phyloP scores from a whole-genome alignment of 2,329 filamentous ascomycete genomes.

The Sphaerulina populicola region DNA sequence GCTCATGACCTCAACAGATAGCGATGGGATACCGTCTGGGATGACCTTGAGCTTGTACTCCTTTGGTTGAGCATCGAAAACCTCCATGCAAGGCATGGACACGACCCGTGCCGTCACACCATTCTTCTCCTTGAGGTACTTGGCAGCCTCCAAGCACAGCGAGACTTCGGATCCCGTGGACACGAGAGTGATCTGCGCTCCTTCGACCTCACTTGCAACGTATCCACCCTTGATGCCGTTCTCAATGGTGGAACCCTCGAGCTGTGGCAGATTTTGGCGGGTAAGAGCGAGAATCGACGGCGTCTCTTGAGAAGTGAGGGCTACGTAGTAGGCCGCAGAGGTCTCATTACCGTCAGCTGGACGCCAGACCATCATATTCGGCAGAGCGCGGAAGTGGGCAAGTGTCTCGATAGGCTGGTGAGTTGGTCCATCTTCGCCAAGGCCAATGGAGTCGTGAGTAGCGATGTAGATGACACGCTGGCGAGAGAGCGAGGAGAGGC shows the following conservation, averaged over 20 bases:
- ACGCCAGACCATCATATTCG: slow-evolving; percentile 99
- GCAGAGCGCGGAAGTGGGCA: slow-evolving; percentile 94
- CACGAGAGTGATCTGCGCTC: slow-evolving; percentile 78
- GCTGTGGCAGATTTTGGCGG: slow-evolving; percentile 95
- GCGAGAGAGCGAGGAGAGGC: slow-evolving; percentile 85
- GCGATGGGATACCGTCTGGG: slow-evolving; percentile 82
- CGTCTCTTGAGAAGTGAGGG: slow-evolving; percentile 79
- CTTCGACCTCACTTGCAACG: slow-evolving; percentile 73
- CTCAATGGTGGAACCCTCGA: slow-evolving; percentile 87
- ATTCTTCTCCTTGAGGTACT: slow-evolving; percentile 82
- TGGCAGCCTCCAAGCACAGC: slow-evolving; percentile 86
- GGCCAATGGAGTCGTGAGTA: slow-evolving; percentile 97
- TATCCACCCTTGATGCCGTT: slow-evolving; percentile 92
- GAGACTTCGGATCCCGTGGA: slow-evolving; percentile 94
- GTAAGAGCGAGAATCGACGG: slow-evolving; percentile 91
- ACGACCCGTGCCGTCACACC: slow-evolving; percentile 82
- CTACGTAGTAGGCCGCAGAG: slow-evolving; percentile 93
- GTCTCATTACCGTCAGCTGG: slow-evolving; percentile 98
- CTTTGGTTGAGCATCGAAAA: slow-evolving; percentile 89
- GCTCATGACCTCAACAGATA: slow-evolving; percentile 94
- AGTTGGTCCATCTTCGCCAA: slow-evolving; percentile 95
- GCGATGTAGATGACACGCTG: slow-evolving; percentile 90
- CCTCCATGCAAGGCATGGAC: slow-evolving; percentile 92
- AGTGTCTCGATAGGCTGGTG: slow-evolving; percentile 99
- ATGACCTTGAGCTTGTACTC: slow-evolving; percentile 89